Evolutionary conservation across 306 rosid species (phyloP), one percentile per base, ranked within the genome.

Genomic region (Lathyrus oleraceus): DNA sequence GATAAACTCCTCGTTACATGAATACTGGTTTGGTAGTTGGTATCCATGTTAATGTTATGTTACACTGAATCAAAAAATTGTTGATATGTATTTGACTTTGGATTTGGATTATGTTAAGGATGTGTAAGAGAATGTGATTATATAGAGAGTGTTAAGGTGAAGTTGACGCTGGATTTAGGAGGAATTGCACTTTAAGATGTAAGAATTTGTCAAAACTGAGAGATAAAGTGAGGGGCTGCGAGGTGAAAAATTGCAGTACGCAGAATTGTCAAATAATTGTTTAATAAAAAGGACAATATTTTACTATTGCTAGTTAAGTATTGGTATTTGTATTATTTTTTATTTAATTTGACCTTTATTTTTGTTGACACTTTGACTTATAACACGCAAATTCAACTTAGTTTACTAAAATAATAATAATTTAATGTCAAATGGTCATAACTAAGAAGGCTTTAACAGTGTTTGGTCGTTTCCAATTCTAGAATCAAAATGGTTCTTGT

Each of bases 151-250:
- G 14, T 32, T 23, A 0, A 10, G 56, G 4, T 59, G 38, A 57
- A 56, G 20, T 8, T 17, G 45, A 43, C 13, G 27, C 10, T 70
- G 78, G 65, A 70, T 70, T 74, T 82, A 70, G 86, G 83, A 71
- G 62, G 51, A 54, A 9, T 13, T 52, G 78, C 72, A 74, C 78
- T 78, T 54, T 12, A 59, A 53, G 51, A 21, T 21, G 58, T 35
- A 12, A 52, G 44, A 40, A 30, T 59, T 76, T 54, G 75, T 76
- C 65, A 76, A 76, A 69, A 25, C 64, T 42, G 9, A 70, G 60
- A 65, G 60, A 21, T 57, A 32, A 57, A 23, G 11, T 61, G 11
- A 68, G 45, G 78, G 86, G 80, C 71, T 73, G 80, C 83, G 69
- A 15, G 70, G 12, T 44, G 61, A 58, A 69, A 14, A 39, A 47